phyloP scores from a whole-genome alignment of 345 rosid genomes.

The Aquilaria yunnanensis region DNA sequence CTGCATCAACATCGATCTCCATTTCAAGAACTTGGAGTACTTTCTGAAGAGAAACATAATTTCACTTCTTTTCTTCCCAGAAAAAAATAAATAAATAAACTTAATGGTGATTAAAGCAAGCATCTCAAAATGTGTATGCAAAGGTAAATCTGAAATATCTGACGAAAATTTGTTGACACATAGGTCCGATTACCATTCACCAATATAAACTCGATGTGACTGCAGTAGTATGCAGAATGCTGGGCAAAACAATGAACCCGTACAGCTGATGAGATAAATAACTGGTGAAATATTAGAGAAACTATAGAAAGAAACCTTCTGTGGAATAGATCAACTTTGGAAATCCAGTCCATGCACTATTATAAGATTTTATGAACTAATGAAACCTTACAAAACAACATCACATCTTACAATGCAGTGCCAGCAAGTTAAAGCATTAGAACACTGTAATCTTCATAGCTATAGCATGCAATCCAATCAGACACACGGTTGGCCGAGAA shows the following conservation, averaged over 20 bases:
- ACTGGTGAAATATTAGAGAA: not conserved
- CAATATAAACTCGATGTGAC: not conserved
- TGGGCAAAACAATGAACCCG: not conserved
- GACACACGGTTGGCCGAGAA: too few relatives aligned
- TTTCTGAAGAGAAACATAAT: slow-evolving; percentile 2
- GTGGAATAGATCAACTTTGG: too few relatives aligned
- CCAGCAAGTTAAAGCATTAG: too few relatives aligned
- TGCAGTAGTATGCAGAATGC: not conserved
- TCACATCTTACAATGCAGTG: too few relatives aligned
- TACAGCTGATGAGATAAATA: not conserved
- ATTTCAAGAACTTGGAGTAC: slow-evolving; percentile 18
- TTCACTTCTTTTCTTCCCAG: not conserved
- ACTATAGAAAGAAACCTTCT: too few relatives aligned
- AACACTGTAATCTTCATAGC: too few relatives aligned
- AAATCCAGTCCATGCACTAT: too few relatives aligned
- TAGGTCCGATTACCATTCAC: not conserved
- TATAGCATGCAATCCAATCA: too few relatives aligned
- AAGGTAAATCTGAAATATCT: not conserved
- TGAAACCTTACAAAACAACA: too few relatives aligned
- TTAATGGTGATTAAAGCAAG: not conserved
- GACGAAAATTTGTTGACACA: not conserved
- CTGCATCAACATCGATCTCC: slow-evolving; percentile 47
- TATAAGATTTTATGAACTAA: too few relatives aligned
- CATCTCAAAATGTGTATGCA: not conserved
- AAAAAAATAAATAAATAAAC: not conserved